Conservation (phyloP, 768 basidiomycete genomes). For the Pulveroboletus sp. region DNA sequence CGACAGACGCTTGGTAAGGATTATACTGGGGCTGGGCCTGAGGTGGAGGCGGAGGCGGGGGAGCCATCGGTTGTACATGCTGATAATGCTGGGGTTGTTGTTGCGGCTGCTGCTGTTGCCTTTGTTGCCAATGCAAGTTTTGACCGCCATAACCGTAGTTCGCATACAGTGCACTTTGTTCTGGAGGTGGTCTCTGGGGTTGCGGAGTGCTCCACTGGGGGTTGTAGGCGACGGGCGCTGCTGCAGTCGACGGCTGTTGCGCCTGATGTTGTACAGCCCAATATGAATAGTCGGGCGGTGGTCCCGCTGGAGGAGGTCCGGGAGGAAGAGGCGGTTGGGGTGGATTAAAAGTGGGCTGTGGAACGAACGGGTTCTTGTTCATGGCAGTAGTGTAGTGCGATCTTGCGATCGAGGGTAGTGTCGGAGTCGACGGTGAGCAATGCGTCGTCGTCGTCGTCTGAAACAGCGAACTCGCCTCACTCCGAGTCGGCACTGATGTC, state of each 20-base stretch:
- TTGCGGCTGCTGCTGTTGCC: conserved; percentile 59
- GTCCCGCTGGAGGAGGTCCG: conserved; percentile 71
- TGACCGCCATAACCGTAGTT: conserved; percentile 89
- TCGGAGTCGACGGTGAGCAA: conserved; percentile 7
- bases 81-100: conserved; percentile 43
- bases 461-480: conserved; percentile 19
- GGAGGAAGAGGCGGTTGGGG: conserved; percentile 77
- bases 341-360: conserved; percentile 61
- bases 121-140: conserved; percentile 56
- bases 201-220: conserved; percentile 67
- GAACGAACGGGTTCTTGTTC: conserved; percentile 85
- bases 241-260: conserved; percentile 30
- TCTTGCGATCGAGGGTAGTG: conserved; percentile 10
- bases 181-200: conserved; percentile 63
- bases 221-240: conserved; percentile 48
- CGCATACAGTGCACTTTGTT: conserved; percentile 82
- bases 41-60: conserved; percentile 50
- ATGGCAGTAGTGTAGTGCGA: conserved; percentile 35
- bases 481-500: too few relatives aligned
- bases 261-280: conserved; percentile 57
- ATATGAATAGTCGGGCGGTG: conserved; percentile 75
- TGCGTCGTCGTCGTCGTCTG: conserved; percentile 22
- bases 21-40: conserved; percentile 65
- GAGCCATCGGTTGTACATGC: conserved; percentile 48
- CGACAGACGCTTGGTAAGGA: conserved; percentile 68